A percentile compares a stretch with the other conserved stretches of the same genome.
phyloP scores from a whole-genome alignment of 2,329 filamentous ascomycete species.

The Fusarium agapanthi region DNA sequence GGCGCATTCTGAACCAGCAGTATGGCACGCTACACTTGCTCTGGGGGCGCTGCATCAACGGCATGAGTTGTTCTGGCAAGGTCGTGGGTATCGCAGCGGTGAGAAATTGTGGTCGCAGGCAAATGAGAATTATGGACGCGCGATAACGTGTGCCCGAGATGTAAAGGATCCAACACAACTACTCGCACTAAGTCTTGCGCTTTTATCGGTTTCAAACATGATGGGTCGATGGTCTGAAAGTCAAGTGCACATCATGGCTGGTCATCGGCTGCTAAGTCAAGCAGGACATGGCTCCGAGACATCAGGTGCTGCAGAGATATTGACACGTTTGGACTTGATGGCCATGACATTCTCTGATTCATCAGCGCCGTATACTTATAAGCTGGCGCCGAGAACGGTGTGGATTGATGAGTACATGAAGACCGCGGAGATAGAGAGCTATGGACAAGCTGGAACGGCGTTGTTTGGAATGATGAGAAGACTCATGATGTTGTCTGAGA shows the following conservation, averaged over 20 bases:
- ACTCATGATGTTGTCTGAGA: constrained; percentile 34
- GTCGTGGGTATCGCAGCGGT: background rate
- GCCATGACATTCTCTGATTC: constrained; percentile 48
- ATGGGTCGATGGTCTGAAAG: constrained; percentile 45
- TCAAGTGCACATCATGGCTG: constrained; percentile 45
- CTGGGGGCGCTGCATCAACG: constrained; percentile 48
- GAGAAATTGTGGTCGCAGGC: constrained; percentile 34
- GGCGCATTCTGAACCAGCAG: constrained; percentile 47
- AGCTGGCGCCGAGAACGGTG: constrained; percentile 10
- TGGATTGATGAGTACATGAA: constrained; percentile 25
- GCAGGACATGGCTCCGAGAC: constrained; percentile 18
- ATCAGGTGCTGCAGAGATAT: constrained; percentile 33
- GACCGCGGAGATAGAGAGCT: constrained; percentile 20
- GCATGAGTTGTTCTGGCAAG: constrained; percentile 28
- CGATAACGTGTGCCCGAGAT: constrained; percentile 41
- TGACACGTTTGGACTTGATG: constrained; percentile 47
- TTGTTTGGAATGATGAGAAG: constrained; percentile 34
- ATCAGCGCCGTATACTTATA: constrained; percentile 43
- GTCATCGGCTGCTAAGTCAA: constrained; percentile 39
- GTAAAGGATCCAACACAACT: constrained; percentile 41
- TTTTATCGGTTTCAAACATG: constrained; percentile 46
- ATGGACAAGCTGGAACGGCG: constrained; percentile 35
- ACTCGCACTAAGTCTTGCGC: constrained; percentile 46
- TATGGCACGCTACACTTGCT: constrained; percentile 48
- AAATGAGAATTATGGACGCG: constrained; percentile 38